A percentile compares a stretch with the other conserved stretches of the same genome.
phyloP scores from a whole-genome alignment of 768 basidiomycete genomes.

The Gautieria morchelliformis region DNA sequence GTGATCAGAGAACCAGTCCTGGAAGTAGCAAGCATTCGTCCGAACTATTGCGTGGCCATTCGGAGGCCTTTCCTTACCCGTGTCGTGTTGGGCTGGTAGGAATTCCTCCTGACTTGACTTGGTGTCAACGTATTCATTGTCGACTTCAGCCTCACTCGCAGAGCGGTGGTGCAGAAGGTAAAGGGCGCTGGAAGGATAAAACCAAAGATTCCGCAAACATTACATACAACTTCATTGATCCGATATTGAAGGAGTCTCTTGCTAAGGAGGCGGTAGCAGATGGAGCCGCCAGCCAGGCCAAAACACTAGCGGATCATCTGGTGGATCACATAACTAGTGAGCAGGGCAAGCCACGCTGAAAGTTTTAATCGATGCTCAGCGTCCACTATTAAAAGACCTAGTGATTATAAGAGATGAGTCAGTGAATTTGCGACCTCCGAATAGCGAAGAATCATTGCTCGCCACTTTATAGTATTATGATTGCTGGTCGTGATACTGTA shows the following conservation, averaged over 20 bases:
- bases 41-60: too few relatives aligned
- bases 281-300: slow-evolving; percentile 18
- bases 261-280: neutral
- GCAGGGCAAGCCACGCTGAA: neutral
- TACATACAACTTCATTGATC: slow-evolving; percentile 30
- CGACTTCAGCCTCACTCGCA: too few relatives aligned
- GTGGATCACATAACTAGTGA: slow-evolving; percentile 29
- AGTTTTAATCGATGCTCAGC: too few relatives aligned
- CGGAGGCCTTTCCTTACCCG: too few relatives aligned
- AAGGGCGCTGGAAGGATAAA: slow-evolving; percentile 20
- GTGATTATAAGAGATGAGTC: slow-evolving; percentile 13
- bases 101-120: too few relatives aligned
- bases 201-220: slow-evolving; percentile 26
- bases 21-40: too few relatives aligned
- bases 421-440: neutral
- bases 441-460: neutral
- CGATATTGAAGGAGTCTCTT: slow-evolving; percentile 29
- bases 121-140: too few relatives aligned
- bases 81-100: too few relatives aligned
- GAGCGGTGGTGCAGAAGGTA: too few relatives aligned
- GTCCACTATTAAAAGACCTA: neutral
- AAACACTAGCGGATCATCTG: slow-evolving; percentile 33
- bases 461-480: slow-evolving; percentile 10
- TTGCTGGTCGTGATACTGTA: slow-evolving; percentile 17
- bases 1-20: too few relatives aligned